Percentiles rank a stretch among this genome's conserved stretches.
These are phyloP conservation scores for Neofusicoccum sp. DNA, from an alignment of 2,329 filamentous ascomycete genomes.

Conservation along the genomic window DNA sequence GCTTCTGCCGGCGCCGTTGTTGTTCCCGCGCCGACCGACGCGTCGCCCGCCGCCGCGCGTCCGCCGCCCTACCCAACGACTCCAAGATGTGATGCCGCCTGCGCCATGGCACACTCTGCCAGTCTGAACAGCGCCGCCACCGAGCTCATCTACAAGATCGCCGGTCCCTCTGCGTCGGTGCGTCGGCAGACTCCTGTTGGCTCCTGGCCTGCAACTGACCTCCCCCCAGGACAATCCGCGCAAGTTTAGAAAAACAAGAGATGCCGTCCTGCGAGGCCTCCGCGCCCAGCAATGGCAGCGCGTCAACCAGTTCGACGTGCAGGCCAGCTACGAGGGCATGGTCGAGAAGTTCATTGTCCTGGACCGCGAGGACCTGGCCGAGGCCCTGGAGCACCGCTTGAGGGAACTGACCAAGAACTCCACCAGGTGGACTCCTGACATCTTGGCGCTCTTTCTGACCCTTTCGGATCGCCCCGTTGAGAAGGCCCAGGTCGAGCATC, in stretches of 20 bases:
- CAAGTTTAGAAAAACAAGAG: slow-evolving; percentile 36
- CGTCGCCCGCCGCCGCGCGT: slow-evolving; percentile 5
- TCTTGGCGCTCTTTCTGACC: slow-evolving; percentile 73
- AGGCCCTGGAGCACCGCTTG: slow-evolving; percentile 61
- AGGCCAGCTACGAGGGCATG: slow-evolving; percentile 48
- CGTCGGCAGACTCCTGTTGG: not conserved
- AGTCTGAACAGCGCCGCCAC: slow-evolving; percentile 64
- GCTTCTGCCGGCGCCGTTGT: not conserved
- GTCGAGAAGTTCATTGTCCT: slow-evolving; percentile 84
- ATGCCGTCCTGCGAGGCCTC: slow-evolving; percentile 40
- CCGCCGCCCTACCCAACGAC: slow-evolving; percentile 15
- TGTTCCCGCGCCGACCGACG: slow-evolving; percentile 10
- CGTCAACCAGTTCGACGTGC: slow-evolving; percentile 51
- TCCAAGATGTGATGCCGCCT: not conserved
- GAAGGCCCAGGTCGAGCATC: slow-evolving; percentile 63
- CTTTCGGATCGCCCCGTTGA: slow-evolving; percentile 77
- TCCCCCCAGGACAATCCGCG: slow-evolving; percentile 23
- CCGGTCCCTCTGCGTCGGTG: slow-evolving; percentile 41
- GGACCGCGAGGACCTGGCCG: slow-evolving; percentile 74
- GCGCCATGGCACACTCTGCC: slow-evolving; percentile 67
- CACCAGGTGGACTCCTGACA: slow-evolving; percentile 73
- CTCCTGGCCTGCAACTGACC: not conserved
- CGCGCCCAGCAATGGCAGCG: slow-evolving; percentile 43
- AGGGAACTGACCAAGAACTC: slow-evolving; percentile 55
- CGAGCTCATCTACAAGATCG: slow-evolving; percentile 66